phyloP scores from a whole-genome alignment of 1,284 basidiomycete genomes.

The Ceratobasidium sp. region DNA sequence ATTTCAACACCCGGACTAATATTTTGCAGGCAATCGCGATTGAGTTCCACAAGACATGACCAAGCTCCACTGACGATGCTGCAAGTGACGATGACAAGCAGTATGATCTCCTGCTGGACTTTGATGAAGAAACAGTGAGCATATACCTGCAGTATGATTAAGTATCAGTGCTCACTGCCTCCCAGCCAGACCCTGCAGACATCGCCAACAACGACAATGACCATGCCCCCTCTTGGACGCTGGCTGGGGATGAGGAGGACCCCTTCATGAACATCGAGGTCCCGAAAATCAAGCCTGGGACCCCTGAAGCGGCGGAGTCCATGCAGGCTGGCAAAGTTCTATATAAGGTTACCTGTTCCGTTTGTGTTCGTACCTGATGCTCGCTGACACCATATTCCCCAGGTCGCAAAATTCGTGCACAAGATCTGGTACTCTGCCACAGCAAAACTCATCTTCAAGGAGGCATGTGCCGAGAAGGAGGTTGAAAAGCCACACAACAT shows the following conservation, averaged over 20 bases:
- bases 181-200: not conserved
- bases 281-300: not conserved
- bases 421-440: not conserved
- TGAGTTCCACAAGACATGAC: not conserved
- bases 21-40: not conserved
- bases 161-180: too few relatives aligned
- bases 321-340: not conserved
- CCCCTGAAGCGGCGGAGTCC: not conserved
- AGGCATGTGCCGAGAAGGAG: not conserved
- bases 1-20: too few relatives aligned
- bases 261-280: not conserved
- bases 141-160: not conserved
- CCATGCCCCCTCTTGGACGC: too few relatives aligned
- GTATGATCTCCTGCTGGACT: not conserved
- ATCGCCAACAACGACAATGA: not conserved
- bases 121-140: not conserved
- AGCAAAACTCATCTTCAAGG: not conserved
- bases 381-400: not conserved
- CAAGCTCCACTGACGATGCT: not conserved
- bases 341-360: not conserved
- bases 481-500: constrained; percentile 4
- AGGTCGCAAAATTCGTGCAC: not conserved
- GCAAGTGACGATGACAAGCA: not conserved
- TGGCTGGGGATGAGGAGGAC: not conserved
- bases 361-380: not conserved